Percentiles rank a stretch among this genome's conserved stretches.
These are phyloP conservation scores for Nemania bipapillata DNA, from an alignment of 2,329 filamentous ascomycete genomes.

Conservation along the genomic window DNA sequence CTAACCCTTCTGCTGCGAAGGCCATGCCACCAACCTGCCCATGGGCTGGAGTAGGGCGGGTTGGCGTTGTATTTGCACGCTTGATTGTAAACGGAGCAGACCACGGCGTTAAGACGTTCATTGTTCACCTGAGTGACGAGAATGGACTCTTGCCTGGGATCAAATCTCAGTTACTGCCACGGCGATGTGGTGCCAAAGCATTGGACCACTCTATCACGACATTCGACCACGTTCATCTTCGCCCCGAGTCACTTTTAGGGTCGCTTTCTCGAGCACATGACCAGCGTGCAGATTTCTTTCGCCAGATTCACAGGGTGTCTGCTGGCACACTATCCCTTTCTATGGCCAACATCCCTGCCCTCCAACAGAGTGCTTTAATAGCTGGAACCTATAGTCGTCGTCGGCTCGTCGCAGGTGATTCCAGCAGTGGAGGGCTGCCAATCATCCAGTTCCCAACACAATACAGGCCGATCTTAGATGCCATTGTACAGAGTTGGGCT, in stretches of 20 bases:
- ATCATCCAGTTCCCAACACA: slow-evolving; percentile 48
- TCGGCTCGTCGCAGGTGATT: slow-evolving; percentile 29
- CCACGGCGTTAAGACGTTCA: slow-evolving; percentile 48
- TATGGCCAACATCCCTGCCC: slow-evolving; percentile 36
- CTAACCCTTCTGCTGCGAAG: slow-evolving; percentile 50
- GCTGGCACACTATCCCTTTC: slow-evolving; percentile 46
- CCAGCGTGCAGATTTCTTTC: slow-evolving; percentile 46
- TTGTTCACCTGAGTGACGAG: slow-evolving; percentile 48
- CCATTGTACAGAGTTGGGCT: slow-evolving; percentile 36
- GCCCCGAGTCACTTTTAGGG: slow-evolving; percentile 47
- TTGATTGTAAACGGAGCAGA: slow-evolving; percentile 46
- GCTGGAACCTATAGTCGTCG: slow-evolving; percentile 41
- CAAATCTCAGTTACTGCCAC: slow-evolving; percentile 44
- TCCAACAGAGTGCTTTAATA: slow-evolving; percentile 38
- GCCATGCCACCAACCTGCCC: slow-evolving; percentile 47
- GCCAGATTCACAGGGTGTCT: slow-evolving; percentile 44
- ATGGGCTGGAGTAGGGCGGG: slow-evolving; percentile 42
- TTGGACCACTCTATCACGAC: slow-evolving; percentile 52
- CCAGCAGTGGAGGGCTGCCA: slow-evolving; percentile 21
- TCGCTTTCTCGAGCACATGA: slow-evolving; percentile 34
- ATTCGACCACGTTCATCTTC: slow-evolving; percentile 50
- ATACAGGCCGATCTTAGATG: slow-evolving; percentile 43
- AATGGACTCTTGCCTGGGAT: slow-evolving; percentile 48
- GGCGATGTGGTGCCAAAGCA: slow-evolving; percentile 46
- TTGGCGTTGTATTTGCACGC: slow-evolving; percentile 52